These are phyloP conservation scores for Colletotrichum theobromicola DNA, from an alignment of 2,329 filamentous ascomycete genomes.

Conservation along the genomic window DNA sequence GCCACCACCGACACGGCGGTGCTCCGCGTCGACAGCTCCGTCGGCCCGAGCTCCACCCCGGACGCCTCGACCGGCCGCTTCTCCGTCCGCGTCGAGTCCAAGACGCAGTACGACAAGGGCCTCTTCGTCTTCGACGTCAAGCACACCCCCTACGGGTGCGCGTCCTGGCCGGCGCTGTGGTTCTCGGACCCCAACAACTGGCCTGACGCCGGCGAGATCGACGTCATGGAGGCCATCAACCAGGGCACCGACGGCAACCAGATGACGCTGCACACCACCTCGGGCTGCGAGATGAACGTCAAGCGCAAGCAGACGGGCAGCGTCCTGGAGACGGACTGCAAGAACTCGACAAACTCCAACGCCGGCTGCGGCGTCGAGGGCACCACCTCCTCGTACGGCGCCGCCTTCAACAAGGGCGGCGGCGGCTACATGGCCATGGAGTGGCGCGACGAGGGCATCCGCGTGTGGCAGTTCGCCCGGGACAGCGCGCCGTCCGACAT, in stretches of 20 bases:
- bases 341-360: conserved; percentile 55
- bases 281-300: conserved; percentile 57
- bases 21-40: conserved; percentile 65
- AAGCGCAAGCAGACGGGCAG: conserved; percentile 58
- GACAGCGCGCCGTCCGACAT: conserved; percentile 57
- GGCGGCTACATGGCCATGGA: conserved; percentile 68
- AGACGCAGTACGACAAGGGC: conserved; percentile 62
- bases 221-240: conserved; percentile 66
- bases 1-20: conserved; percentile 56
- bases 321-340: conserved; percentile 49
- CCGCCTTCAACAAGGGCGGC: conserved; percentile 54
- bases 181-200: conserved; percentile 64
- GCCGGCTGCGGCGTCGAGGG: conserved; percentile 62
- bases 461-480: conserved; percentile 65
- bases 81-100: conserved; percentile 68
- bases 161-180: conserved; percentile 72
- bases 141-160: conserved; percentile 68
- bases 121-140: conserved; percentile 73
- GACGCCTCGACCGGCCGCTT: conserved; percentile 64
- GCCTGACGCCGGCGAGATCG: conserved; percentile 70
- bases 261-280: conserved; percentile 64
- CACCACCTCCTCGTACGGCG: conserved; percentile 50
- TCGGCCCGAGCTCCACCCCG: conserved; percentile 49
- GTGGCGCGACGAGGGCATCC: conserved; percentile 64
- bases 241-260: conserved; percentile 58